Conservation (phyloP, 2,329 filamentous ascomycete species). For the Xylaria sp. region DNA sequence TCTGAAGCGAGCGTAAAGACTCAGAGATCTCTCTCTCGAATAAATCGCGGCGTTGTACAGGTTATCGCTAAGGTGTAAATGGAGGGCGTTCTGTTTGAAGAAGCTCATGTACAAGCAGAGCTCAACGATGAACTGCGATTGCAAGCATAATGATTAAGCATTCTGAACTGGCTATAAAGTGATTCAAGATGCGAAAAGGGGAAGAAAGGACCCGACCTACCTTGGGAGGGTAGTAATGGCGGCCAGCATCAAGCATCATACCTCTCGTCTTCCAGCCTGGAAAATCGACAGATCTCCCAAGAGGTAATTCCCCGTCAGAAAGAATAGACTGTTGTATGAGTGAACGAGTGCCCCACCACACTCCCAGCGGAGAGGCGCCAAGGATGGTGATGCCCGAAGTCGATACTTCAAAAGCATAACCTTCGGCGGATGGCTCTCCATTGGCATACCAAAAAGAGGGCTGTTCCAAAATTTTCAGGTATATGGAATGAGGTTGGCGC, state of each 20-base stretch:
- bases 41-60: conserved; percentile 62
- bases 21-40: conserved; percentile 57
- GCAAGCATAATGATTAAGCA: conserved; percentile 13
- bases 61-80: conserved; percentile 69
- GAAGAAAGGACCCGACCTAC: conserved; percentile 35
- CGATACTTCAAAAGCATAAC: conserved; percentile 59
- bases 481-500: conserved; percentile 50
- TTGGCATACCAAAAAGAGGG: conserved; percentile 57
- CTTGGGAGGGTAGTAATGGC: conserved; percentile 66
- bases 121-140: conserved; percentile 62
- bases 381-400: conserved; percentile 57
- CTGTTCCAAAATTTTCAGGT: conserved; percentile 59
- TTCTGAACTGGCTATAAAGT: neutral
- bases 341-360: conserved; percentile 69
- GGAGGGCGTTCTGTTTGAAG: conserved; percentile 70
- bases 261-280: conserved; percentile 64
- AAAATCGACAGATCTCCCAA: conserved; percentile 59
- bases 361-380: conserved; percentile 65
- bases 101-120: conserved; percentile 70
- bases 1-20: conserved; percentile 67
- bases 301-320: conserved; percentile 52
- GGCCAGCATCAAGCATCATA: conserved; percentile 62
- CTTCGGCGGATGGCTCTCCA: conserved; percentile 60
- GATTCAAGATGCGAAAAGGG: neutral
- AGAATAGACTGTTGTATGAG: conserved; percentile 63